A percentile compares a stretch with the other conserved stretches of the same genome.
phyloP scores from a whole-genome alignment of 2,329 filamentous ascomycete species.

The Colletotrichum spaethianum region DNA sequence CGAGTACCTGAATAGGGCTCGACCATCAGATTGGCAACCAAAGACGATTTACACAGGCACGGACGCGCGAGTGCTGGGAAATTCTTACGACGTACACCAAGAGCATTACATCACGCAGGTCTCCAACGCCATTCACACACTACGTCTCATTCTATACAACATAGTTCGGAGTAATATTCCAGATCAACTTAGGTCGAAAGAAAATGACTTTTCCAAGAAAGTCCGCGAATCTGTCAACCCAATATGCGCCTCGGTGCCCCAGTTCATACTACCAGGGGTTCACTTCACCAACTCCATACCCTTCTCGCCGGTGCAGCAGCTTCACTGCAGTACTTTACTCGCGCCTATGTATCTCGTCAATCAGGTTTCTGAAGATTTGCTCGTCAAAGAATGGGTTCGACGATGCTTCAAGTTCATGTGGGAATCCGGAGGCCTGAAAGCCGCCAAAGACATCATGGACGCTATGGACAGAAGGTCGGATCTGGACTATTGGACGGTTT shows the following conservation, averaged over 20 bases:
- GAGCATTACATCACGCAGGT: conserved; percentile 45
- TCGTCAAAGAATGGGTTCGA: conserved; percentile 38
- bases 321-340: conserved; percentile 43
- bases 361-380: conserved; percentile 31
- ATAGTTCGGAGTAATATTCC: conserved; percentile 21
- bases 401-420: conserved; percentile 41
- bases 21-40: background rate
- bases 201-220: background rate
- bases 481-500: conserved; percentile 44
- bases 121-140: conserved; percentile 43
- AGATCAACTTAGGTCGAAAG: background rate
- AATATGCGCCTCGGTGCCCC: conserved; percentile 43
- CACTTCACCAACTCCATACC: conserved; percentile 32
- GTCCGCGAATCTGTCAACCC: background rate
- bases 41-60: background rate
- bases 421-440: conserved; percentile 36
- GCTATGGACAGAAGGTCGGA: conserved; percentile 26
- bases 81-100: conserved; percentile 43
- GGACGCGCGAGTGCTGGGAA: conserved; percentile 30
- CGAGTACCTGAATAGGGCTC: background rate
- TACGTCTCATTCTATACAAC: conserved; percentile 42
- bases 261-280: conserved; percentile 39
- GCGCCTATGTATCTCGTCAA: conserved; percentile 42
- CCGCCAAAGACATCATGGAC: conserved; percentile 38
- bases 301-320: conserved; percentile 41